Percentiles rank a stretch among this genome's conserved stretches.
These are phyloP conservation scores for Microdochium nivale DNA, from an alignment of 2,329 filamentous ascomycete species.

Conservation along the genomic window DNA sequence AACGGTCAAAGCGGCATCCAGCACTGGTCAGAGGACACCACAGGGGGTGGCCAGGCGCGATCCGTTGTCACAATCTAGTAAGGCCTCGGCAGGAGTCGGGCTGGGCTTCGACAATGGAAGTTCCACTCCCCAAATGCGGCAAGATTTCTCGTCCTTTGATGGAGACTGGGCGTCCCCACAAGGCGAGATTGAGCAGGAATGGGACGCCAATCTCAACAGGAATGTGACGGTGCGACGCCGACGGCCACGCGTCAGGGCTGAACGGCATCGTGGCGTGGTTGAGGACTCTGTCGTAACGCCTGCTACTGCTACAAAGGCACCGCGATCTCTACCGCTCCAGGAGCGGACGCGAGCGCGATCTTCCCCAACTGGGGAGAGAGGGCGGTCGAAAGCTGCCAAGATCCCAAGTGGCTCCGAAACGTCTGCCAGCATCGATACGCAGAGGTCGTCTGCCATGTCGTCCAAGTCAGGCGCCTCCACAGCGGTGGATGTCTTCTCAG, in stretches of 20 bases:
- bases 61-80: background rate
- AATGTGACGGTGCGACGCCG: constrained; percentile 45
- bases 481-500: constrained; percentile 47
- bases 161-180: constrained; percentile 43
- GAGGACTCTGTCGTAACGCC: constrained; percentile 39
- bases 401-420: constrained; percentile 28
- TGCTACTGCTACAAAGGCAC: constrained; percentile 41
- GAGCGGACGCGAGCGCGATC: constrained; percentile 27
- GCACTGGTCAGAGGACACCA: constrained; percentile 35
- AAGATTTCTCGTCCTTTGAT: constrained; percentile 47
- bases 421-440: constrained; percentile 32
- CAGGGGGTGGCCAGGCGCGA: constrained; percentile 24
- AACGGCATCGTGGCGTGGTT: constrained; percentile 28
- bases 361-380: constrained; percentile 16
- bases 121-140: constrained; percentile 31
- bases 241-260: constrained; percentile 18
- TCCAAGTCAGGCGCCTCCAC: constrained; percentile 46
- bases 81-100: constrained; percentile 30
- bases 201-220: constrained; percentile 44
- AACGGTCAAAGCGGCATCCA: constrained; percentile 29
- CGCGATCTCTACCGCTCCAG: constrained; percentile 37
- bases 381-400: constrained; percentile 18
- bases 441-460: constrained; percentile 45
- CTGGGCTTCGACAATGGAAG: constrained; percentile 29
- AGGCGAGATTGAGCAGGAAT: constrained; percentile 42